phyloP scores from a whole-genome alignment of 441 rosid genomes.

The Raphanus hybrid region DNA sequence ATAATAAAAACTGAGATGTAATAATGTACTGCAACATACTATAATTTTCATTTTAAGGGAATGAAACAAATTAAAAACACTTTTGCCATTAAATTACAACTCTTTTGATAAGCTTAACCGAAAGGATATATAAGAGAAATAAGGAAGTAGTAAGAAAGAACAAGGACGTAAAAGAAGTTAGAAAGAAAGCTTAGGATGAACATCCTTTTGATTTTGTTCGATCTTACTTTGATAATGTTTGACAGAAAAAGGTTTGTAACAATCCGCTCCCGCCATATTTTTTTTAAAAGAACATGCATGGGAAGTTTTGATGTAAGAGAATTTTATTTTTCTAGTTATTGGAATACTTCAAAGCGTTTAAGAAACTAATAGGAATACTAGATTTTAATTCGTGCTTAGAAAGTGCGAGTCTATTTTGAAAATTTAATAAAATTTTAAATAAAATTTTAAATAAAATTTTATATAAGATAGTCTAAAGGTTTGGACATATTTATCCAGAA shows the following conservation, averaged over 20 bases:
- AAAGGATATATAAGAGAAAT: no score
- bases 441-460: no score
- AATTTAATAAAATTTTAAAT: no score
- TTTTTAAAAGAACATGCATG: background rate
- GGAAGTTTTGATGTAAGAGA: background rate
- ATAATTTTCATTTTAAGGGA: background rate
- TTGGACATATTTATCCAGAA: no score
- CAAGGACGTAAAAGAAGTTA: background rate
- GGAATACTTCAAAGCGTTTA: no score
- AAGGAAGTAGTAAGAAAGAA: background rate
- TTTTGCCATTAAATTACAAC: background rate
- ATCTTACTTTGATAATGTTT: background rate
- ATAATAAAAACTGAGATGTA: constrained; percentile 28
- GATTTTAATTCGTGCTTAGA: no score
- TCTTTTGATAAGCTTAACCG: background rate
- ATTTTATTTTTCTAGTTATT: no score
- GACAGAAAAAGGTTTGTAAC: background rate
- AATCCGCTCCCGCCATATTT: background rate
- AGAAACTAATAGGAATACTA: no score
- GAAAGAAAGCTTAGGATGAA: background rate
- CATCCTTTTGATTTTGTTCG: background rate
- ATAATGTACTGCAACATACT: constrained; percentile 27
- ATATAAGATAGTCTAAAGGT: no score
- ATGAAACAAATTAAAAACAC: background rate
- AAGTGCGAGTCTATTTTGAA: no score